Conservation (phyloP, 2,329 filamentous ascomycete species). For the Claviceps digitariae region DNA sequence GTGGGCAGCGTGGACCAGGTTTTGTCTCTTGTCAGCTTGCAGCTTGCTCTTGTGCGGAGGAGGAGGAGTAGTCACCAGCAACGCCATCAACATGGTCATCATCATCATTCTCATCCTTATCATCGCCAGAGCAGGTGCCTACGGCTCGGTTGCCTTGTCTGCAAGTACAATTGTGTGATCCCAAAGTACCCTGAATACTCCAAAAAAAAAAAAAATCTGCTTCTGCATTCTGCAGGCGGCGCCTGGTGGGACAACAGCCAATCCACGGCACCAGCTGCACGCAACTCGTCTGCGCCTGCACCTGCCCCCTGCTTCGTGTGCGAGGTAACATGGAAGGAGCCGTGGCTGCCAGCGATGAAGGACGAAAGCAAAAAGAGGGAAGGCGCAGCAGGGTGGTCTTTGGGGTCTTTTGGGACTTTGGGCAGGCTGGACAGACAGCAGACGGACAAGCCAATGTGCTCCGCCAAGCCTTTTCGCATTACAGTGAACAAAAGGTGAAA, state of each 20-base stretch:
- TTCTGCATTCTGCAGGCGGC: background rate
- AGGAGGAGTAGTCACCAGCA: too few relatives aligned
- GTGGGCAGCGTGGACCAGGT: too few relatives aligned
- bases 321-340: background rate
- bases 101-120: background rate
- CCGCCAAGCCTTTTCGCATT: background rate
- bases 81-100: background rate
- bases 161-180: background rate
- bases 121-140: background rate
- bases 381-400: too few relatives aligned
- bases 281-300: background rate
- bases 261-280: background rate
- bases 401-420: too few relatives aligned
- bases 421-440: too few relatives aligned
- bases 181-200: background rate
- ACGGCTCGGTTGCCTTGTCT: background rate
- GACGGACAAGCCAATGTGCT: background rate
- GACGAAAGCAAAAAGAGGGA: background rate
- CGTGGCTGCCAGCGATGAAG: background rate
- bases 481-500: background rate
- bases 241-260: background rate
- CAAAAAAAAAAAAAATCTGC: too few relatives aligned
- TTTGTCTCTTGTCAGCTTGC: too few relatives aligned
- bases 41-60: too few relatives aligned
- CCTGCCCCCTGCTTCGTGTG: background rate